Evolutionary conservation across 805 yeast genomes (phyloP).

Genomic region (Schwanniomyces occidentalis): DNA sequence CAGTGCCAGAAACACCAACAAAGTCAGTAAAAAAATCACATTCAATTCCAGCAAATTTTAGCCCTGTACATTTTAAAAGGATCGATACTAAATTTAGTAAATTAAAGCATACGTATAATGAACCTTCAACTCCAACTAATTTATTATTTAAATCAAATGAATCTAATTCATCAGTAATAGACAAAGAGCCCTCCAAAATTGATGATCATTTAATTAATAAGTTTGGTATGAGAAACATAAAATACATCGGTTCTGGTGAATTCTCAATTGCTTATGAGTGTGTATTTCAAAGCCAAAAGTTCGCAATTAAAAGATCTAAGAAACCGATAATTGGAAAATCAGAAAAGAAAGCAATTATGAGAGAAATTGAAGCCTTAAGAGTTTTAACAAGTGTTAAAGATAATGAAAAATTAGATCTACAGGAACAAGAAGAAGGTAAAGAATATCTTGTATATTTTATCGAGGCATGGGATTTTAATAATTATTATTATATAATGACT

Average conservation of each 20-base stretch:
- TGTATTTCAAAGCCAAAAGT: conserved; percentile 61
- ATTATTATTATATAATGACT: conserved; percentile 84
- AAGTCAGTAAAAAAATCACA: conserved; percentile 30
- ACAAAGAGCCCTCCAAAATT: conserved; percentile 8
- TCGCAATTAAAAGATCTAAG: conserved; percentile 87
- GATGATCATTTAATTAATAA: conserved; percentile 48
- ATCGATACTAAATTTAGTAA: conserved; percentile 4
- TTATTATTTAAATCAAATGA: conserved; percentile 3
- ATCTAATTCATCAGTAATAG: background rate
- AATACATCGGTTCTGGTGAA: conserved; percentile 79
- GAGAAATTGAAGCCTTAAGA: conserved; percentile 75
- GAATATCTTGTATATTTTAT: conserved; percentile 77
- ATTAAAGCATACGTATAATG: conserved; percentile 7
- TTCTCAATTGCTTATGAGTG: conserved; percentile 88
- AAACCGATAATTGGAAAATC: conserved; percentile 51
- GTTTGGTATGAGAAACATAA: conserved; percentile 60
- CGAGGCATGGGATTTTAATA: conserved; percentile 82
- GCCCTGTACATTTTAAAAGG: conserved; percentile 17
- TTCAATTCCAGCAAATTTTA: conserved; percentile 29
- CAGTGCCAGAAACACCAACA: conserved; percentile 41
- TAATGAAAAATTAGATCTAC: conserved; percentile 28
- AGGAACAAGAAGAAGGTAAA: conserved; percentile 58
- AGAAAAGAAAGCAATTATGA: conserved; percentile 62
- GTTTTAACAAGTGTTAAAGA: conserved; percentile 40
- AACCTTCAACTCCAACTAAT: conserved; percentile 21